Percentiles rank a stretch among this genome's conserved stretches.
phyloP scores from a whole-genome alignment of 495 filamentous ascomycete genomes.

The Sordaria brevicollis region DNA sequence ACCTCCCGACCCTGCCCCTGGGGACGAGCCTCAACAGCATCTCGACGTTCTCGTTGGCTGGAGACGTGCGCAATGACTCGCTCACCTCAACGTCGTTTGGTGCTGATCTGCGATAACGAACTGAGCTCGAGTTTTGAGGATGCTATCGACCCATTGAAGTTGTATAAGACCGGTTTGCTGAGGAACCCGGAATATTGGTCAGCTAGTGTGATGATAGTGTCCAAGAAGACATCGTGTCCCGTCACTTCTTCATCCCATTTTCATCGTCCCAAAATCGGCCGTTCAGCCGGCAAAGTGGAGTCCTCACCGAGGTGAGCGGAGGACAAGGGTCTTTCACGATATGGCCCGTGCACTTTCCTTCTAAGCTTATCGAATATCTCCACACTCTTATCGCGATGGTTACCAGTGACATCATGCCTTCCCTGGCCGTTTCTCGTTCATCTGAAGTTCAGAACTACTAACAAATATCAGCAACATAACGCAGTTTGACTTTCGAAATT shows the following conservation, averaged over 20 bases:
- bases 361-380: background rate
- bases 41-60: background rate
- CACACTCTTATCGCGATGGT: background rate
- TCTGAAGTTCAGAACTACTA: no score
- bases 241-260: background rate
- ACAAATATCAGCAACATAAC: no score
- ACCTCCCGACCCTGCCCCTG: background rate
- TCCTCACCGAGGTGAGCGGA: background rate
- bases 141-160: background rate
- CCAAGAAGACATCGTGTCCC: background rate
- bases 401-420: conserved; percentile 1
- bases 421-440: no score
- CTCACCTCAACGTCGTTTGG: background rate
- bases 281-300: background rate
- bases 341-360: background rate
- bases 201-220: background rate
- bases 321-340: background rate
- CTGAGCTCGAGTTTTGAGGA: background rate
- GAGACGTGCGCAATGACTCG: background rate
- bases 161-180: no score
- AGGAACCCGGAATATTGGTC: background rate
- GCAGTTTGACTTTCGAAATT: no score
- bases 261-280: background rate
- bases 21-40: background rate
- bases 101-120: background rate